Conservation (phyloP, 768 basidiomycete species). For the Amanita thiersii region DNA sequence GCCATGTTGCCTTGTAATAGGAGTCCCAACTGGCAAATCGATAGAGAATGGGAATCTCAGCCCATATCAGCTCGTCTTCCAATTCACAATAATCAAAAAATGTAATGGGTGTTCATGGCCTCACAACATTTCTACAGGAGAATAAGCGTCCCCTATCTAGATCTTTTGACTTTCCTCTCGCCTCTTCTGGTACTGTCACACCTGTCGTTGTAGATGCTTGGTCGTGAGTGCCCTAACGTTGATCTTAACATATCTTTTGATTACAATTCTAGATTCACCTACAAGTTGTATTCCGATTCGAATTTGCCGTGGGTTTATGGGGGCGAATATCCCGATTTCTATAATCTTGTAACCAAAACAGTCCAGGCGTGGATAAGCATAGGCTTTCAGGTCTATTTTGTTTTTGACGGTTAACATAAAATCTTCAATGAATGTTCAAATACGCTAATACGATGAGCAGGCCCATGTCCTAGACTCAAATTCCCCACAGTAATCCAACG, state of each 20-base stretch:
- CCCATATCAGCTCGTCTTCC: not conserved
- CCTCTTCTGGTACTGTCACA: slow-evolving; percentile 19
- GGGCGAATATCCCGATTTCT: slow-evolving; percentile 64
- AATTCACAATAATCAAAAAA: not conserved
- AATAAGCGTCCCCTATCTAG: slow-evolving; percentile 34
- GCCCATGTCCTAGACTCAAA: slow-evolving; percentile 65
- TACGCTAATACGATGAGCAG: slow-evolving; percentile 26
- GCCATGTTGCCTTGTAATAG: slow-evolving; percentile 35
- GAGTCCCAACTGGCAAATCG: not conserved
- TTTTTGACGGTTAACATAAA: slow-evolving; percentile 93
- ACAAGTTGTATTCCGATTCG: slow-evolving; percentile 50
- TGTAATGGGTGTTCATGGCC: slow-evolving; percentile 46
- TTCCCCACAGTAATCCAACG: slow-evolving; percentile 60
- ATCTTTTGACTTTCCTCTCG: slow-evolving; percentile 17
- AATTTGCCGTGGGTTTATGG: slow-evolving; percentile 80
- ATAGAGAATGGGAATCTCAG: not conserved
- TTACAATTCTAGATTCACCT: slow-evolving; percentile 58
- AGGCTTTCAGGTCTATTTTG: slow-evolving; percentile 61
- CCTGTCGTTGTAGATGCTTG: slow-evolving; percentile 74
- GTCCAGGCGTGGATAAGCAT: slow-evolving; percentile 63
- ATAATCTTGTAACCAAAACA: slow-evolving; percentile 35
- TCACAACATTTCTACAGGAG: slow-evolving; percentile 45
- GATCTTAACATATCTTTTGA: no score
- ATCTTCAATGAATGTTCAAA: no score
- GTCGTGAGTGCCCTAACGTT: slow-evolving; percentile 72